Conservation (phyloP, 2,329 filamentous ascomycete species). For the Verticillium nonalfalfae region DNA sequence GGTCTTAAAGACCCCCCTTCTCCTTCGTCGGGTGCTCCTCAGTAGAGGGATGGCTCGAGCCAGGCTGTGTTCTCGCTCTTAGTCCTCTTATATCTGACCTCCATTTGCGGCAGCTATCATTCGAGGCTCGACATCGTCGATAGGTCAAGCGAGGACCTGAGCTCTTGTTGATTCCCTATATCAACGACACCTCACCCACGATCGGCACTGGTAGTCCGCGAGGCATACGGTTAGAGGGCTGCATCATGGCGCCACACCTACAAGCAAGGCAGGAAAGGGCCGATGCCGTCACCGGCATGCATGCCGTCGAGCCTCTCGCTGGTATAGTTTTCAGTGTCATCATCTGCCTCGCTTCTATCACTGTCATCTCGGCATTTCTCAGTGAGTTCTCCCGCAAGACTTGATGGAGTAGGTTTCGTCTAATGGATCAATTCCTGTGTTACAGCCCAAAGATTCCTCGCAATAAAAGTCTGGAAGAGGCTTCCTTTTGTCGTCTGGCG, state of each 20-base stretch:
- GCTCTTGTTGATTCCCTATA: neutral
- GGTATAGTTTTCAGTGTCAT: constrained; percentile 28
- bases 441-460: constrained; percentile 28
- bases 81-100: neutral
- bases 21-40: neutral
- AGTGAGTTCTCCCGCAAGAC: constrained; percentile 17
- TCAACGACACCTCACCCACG: neutral
- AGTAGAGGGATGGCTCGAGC: neutral
- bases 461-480: constrained; percentile 30
- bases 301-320: constrained; percentile 19
- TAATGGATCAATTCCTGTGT: neutral
- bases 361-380: constrained; percentile 27
- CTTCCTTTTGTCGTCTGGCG: constrained; percentile 36
- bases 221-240: neutral
- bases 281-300: constrained; percentile 1
- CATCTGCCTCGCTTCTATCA: constrained; percentile 24
- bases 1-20: neutral
- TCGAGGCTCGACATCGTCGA: neutral
- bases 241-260: constrained; percentile 7
- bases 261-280: neutral
- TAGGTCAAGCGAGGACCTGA: neutral
- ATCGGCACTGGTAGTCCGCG: neutral
- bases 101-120: neutral
- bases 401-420: neutral
- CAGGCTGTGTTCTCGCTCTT: neutral